Evolutionary conservation across 2,329 filamentous ascomycete species (phyloP).

Genomic region (Zymoseptoria pseudotritici): DNA sequence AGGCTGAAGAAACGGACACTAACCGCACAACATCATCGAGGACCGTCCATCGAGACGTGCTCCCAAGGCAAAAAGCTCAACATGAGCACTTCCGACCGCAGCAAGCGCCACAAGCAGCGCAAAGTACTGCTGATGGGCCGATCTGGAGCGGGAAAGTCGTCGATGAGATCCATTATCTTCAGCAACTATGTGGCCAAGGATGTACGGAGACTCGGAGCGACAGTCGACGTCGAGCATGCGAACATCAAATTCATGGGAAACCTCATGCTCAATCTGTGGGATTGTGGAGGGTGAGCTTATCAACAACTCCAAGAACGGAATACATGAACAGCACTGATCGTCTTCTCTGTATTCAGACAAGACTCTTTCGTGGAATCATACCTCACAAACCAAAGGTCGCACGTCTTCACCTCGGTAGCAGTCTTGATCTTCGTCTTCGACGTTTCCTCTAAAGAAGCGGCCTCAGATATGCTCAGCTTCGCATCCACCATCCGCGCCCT

Average conservation of each 20-base stretch:
- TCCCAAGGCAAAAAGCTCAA: background rate
- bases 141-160: slow-evolving; percentile 94
- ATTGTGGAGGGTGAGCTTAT: slow-evolving; percentile 71
- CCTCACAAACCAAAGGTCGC: slow-evolving; percentile 85
- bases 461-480: slow-evolving; percentile 88
- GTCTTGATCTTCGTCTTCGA: slow-evolving; percentile 99
- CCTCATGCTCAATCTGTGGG: slow-evolving; percentile 94
- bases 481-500: slow-evolving; percentile 82
- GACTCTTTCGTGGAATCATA: slow-evolving; percentile 99
- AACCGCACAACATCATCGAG: background rate
- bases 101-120: slow-evolving; percentile 46
- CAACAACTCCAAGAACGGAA: background rate
- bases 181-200: slow-evolving; percentile 98
- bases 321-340: background rate
- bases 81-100: slow-evolving; percentile 28
- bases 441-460: slow-evolving; percentile 90
- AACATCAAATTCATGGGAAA: slow-evolving; percentile 99
- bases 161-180: slow-evolving; percentile 98
- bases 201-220: slow-evolving; percentile 83
- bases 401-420: slow-evolving; percentile 94
- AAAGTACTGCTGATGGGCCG: slow-evolving; percentile 65
- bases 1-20: background rate
- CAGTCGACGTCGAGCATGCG: slow-evolving; percentile 96
- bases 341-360: slow-evolving; percentile 51
- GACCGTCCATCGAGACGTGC: background rate